Conservation (phyloP, 805 yeast species). For the Candida argentea region DNA sequence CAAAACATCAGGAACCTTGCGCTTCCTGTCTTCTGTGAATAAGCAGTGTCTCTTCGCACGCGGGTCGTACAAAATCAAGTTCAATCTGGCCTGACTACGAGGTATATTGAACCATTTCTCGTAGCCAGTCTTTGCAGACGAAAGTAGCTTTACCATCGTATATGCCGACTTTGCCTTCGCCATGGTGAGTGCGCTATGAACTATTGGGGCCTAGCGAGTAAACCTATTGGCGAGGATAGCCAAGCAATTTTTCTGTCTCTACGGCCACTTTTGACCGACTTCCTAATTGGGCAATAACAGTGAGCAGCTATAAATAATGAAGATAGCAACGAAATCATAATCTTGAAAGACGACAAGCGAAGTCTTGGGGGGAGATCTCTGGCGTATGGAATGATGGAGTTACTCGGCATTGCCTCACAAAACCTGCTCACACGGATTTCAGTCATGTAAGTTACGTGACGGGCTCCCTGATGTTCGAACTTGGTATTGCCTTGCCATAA, state of each 20-base stretch:
- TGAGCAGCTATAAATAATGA: too few species aligned
- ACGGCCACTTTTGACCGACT: slow-evolving; percentile 1
- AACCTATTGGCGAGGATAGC: background rate
- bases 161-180: slow-evolving; percentile 60
- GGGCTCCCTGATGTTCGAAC: too few species aligned
- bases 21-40: slow-evolving; percentile 79
- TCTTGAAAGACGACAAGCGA: too few species aligned
- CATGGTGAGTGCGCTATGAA: slow-evolving; percentile 4
- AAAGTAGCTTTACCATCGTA: slow-evolving; percentile 75
- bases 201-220: background rate
- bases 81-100: slow-evolving; percentile 69
- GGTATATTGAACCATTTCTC: slow-evolving; percentile 73
- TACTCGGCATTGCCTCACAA: too few species aligned
- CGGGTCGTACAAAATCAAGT: slow-evolving; percentile 43
- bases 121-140: slow-evolving; percentile 87
- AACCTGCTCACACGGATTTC: too few species aligned
- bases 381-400: too few species aligned
- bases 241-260: background rate
- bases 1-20: slow-evolving; percentile 52
- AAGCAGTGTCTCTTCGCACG: slow-evolving; percentile 81
- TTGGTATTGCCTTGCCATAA: too few species aligned
- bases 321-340: too few species aligned
- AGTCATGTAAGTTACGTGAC: too few species aligned
- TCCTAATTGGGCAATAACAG: slow-evolving; percentile 2
- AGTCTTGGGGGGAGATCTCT: too few species aligned